phyloP scores from a whole-genome alignment of 1,284 basidiomycete species.

The Cryptococcus depauperatus region DNA sequence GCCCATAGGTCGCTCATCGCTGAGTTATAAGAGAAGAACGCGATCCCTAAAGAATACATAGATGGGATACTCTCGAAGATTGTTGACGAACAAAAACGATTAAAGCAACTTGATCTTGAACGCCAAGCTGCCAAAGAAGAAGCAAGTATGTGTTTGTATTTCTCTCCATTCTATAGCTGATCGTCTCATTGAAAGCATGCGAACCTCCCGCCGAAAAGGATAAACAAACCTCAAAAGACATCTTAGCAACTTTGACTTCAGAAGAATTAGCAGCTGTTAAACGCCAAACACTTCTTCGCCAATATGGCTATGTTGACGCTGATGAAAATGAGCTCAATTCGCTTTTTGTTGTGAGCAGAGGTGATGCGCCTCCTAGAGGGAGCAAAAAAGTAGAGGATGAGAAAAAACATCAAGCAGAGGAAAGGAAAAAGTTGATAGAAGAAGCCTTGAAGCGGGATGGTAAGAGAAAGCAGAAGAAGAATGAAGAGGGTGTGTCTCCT shows the following conservation, averaged over 20 bases:
- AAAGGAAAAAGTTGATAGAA: slow-evolving; percentile 32
- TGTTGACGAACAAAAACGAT: slow-evolving; percentile 30
- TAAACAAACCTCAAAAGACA: slow-evolving; percentile 13
- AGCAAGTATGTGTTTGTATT: slow-evolving; percentile 6
- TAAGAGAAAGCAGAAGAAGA: slow-evolving; percentile 39
- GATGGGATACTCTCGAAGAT: slow-evolving; percentile 29
- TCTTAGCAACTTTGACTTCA: slow-evolving; percentile 33
- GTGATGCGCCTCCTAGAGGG: slow-evolving; percentile 22
- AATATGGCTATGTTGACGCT: slow-evolving; percentile 44
- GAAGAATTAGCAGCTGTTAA: slow-evolving; percentile 39
- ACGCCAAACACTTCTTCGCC: slow-evolving; percentile 32
- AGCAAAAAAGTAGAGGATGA: slow-evolving; percentile 20
- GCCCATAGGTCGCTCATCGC: slow-evolving; percentile 20
- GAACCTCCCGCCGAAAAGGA: no score
- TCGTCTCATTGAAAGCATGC: not conserved
- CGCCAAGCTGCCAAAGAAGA: slow-evolving; percentile 9
- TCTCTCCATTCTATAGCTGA: not conserved
- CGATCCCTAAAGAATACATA: slow-evolving; percentile 22
- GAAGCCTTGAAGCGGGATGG: slow-evolving; percentile 38
- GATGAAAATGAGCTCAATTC: slow-evolving; percentile 14
- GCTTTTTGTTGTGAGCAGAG: slow-evolving; percentile 8
- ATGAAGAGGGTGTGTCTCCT: slow-evolving; percentile 29
- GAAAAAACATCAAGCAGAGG: slow-evolving; percentile 37
- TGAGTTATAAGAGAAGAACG: no score
- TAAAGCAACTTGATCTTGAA: slow-evolving; percentile 20